A percentile compares a stretch with the other conserved stretches of the same genome.
phyloP scores from a whole-genome alignment of 2,329 filamentous ascomycete species.

The Kalmusia sp. region DNA sequence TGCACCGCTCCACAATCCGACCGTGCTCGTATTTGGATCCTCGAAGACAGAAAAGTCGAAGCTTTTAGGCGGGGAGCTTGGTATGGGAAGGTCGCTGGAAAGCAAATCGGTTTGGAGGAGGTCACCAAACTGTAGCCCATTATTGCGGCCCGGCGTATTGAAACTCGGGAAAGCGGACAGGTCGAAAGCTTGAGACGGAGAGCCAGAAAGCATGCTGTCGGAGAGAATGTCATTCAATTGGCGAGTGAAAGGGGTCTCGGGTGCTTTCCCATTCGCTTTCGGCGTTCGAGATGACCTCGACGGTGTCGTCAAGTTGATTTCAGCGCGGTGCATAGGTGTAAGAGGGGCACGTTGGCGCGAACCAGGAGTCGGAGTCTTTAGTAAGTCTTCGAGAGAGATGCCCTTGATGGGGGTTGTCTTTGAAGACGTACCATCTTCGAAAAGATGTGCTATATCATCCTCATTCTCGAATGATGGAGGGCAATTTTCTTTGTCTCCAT shows the following conservation, averaged over 20 bases:
- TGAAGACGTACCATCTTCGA: constrained; percentile 67
- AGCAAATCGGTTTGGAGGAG: constrained; percentile 41
- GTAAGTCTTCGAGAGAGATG: constrained; percentile 58
- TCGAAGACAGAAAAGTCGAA: constrained; percentile 46
- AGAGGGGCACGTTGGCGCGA: constrained; percentile 43
- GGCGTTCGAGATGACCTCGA: constrained; percentile 48
- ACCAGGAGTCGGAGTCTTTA: constrained; percentile 54
- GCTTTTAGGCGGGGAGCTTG: constrained; percentile 42
- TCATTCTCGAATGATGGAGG: constrained; percentile 48
- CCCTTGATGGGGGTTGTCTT: constrained; percentile 66
- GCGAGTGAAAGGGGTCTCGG: constrained; percentile 65
- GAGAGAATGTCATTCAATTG: constrained; percentile 69
- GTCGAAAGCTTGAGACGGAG: constrained; percentile 38
- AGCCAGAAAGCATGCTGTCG: constrained; percentile 33
- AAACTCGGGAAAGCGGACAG: constrained; percentile 45
- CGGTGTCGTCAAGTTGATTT: constrained; percentile 42
- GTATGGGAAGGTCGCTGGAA: constrained; percentile 45
- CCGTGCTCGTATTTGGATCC: constrained; percentile 43
- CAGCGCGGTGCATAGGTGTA: constrained; percentile 40
- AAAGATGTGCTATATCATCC: constrained; percentile 67
- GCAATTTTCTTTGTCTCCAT: constrained; percentile 65
- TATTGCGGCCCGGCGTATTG: constrained; percentile 33
- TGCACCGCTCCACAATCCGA: constrained; percentile 41
- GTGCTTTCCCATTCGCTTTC: constrained; percentile 40
- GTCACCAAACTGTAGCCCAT: constrained; percentile 31